These are phyloP conservation scores for Euclidium syriacum DNA, from an alignment of 345 rosid genomes.

Conservation along the genomic window DNA sequence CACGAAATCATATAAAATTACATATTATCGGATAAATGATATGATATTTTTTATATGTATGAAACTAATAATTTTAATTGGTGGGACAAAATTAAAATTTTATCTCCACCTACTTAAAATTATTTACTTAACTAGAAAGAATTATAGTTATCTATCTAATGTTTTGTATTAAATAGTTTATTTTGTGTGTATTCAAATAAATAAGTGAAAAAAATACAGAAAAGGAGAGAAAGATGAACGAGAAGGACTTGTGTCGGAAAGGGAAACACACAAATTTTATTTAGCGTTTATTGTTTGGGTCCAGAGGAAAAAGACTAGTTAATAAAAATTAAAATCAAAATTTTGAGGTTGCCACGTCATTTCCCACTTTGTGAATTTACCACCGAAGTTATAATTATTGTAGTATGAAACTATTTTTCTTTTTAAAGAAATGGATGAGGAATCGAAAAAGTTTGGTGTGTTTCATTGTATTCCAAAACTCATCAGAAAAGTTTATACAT, in stretches of 20 bases:
- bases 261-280: constrained; percentile 24
- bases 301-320: background rate
- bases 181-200: too few species aligned
- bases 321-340: background rate
- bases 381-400: background rate
- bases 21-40: too few species aligned
- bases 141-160: too few species aligned
- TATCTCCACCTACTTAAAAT: too few species aligned
- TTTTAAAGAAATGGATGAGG: background rate
- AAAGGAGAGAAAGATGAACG: background rate
- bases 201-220: background rate
- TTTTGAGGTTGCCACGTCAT: constrained; percentile 31
- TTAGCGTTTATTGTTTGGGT: constrained; percentile 18
- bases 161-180: too few species aligned
- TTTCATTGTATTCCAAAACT: background rate
- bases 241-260: constrained; percentile 26
- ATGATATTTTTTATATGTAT: too few species aligned
- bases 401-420: background rate
- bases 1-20: too few species aligned
- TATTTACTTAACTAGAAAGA: too few species aligned
- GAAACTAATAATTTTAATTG: too few species aligned
- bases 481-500: background rate
- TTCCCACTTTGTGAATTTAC: constrained; percentile 9
- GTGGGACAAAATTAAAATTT: too few species aligned
- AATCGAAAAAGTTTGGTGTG: background rate